Conservation (phyloP, 345 rosid species). For the Citrus medica region DNA sequence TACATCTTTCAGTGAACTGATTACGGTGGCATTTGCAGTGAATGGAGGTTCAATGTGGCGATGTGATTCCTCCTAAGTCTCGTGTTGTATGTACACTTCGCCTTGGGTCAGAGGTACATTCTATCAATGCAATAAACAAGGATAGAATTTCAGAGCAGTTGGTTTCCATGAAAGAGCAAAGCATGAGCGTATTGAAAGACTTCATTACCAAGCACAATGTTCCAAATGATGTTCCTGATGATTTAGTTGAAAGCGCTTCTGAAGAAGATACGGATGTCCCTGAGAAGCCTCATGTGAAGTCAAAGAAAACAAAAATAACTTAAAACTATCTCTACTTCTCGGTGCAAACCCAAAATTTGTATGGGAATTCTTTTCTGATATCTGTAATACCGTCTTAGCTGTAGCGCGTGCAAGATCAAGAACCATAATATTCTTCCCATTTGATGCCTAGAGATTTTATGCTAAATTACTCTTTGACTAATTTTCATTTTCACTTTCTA, state of each 20-base stretch:
- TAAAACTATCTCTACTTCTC: constrained; percentile 15
- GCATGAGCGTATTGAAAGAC: constrained; percentile 72
- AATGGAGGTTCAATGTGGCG: constrained; percentile 52
- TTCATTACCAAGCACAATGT: constrained; percentile 84
- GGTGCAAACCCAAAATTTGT: background rate
- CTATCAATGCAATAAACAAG: constrained; percentile 33
- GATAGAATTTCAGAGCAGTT: constrained; percentile 61
- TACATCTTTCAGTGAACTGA: background rate
- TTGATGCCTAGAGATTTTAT: background rate
- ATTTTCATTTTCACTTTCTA: background rate
- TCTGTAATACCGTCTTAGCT: background rate
- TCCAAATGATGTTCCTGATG: constrained; percentile 74
- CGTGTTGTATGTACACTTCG: constrained; percentile 47
- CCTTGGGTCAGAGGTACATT: constrained; percentile 68
- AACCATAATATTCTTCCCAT: background rate
- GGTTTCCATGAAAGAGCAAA: constrained; percentile 70
- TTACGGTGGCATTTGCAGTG: background rate
- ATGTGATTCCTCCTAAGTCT: constrained; percentile 17
- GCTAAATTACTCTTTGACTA: background rate
- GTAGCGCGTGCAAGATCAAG: background rate
- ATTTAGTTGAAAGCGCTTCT: constrained; percentile 46
- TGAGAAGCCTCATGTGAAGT: constrained; percentile 38
- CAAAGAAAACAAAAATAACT: constrained; percentile 66
- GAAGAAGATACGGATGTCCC: constrained; percentile 39
- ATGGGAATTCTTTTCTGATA: background rate